Conservation (phyloP, 2,329 filamentous ascomycete species). For the Neofusicoccum ribis region DNA sequence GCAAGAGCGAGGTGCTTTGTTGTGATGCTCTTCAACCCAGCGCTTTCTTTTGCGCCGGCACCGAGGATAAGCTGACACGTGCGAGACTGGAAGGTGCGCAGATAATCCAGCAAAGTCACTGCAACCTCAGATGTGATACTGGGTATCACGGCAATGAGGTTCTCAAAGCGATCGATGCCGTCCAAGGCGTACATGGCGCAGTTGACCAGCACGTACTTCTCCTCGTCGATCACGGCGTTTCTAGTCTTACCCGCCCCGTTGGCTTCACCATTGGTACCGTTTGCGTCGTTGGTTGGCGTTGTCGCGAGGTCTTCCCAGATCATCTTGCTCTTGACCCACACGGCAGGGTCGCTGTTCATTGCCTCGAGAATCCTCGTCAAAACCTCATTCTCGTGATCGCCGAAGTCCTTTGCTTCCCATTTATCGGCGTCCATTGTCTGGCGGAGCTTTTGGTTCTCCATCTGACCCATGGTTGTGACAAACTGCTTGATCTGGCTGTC, state of each 20-base stretch:
- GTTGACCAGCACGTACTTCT: constrained; percentile 81
- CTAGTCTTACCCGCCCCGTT: constrained; percentile 46
- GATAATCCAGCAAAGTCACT: constrained; percentile 74
- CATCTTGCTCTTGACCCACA: constrained; percentile 63
- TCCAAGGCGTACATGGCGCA: constrained; percentile 80
- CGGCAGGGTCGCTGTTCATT: constrained; percentile 68
- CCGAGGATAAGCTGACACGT: constrained; percentile 96
- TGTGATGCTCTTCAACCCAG: constrained; percentile 92
- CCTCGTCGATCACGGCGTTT: constrained; percentile 76
- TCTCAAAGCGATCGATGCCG: constrained; percentile 79
- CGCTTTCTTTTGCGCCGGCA: constrained; percentile 84
- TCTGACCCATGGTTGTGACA: constrained; percentile 68
- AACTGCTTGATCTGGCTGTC: constrained; percentile 82
- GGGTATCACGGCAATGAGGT: constrained; percentile 80
- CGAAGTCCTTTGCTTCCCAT: constrained; percentile 78
- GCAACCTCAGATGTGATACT: constrained; percentile 86
- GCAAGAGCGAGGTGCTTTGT: constrained; percentile 93
- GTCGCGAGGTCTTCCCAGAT: constrained; percentile 27
- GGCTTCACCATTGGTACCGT: constrained; percentile 32
- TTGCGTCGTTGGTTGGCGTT: constrained; percentile 24
- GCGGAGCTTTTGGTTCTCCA: constrained; percentile 72
- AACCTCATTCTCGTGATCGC: constrained; percentile 59
- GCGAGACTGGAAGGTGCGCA: constrained; percentile 92
- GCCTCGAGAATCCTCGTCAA: constrained; percentile 66
- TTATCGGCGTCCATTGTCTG: constrained; percentile 77